Base-by-base conservation (phyloP, 2,329 filamentous ascomycete genomes). In the Ilyonectria mors-panacis region DNA sequence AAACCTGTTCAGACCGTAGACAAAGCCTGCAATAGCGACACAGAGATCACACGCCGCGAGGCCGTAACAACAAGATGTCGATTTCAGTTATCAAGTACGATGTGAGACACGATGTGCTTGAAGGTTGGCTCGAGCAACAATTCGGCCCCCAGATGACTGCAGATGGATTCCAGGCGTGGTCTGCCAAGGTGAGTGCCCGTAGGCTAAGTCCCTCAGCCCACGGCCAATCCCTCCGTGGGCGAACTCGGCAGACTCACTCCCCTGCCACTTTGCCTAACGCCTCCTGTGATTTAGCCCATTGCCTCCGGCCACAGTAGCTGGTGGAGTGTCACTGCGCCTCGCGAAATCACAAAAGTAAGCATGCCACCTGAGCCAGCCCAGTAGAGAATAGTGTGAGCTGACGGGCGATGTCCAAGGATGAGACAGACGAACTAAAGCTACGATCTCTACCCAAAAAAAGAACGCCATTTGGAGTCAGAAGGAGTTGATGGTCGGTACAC, bases 321-420 rank as follows among this genome's bases (percentile, higher is more conserved):
- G 4, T 63, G 60, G 60, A 53, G 56, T 8, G 53, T 63, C 4
- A 50, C 30, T 6, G 60, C 60, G 6, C 60, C 60, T 2, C 42
- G 44, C 3, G 30, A 33, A 30, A 57, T 63, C 30, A 48, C 60
- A 13, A n/a, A 17, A 9, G 60, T 63, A 51, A 35, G 59, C 21
- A 8, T 26, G 26, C 50, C 19, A n/a, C 23, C 50, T 56, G 7
- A 47, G 26, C 39, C 21, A 28, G 35, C 55, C 37, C n/a, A 37
- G 55, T 19, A 37, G 44, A 26, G 59, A 62, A 26, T 35, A 55
- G 17, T 2, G 54, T 26, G 2, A 23, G 3, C 23, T 62, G 26
- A 55, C 6, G 13, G 7, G 15, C 5, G 17, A 42, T 42, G 39
- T 6, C 17, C 39, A 42, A 42, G 39, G 39, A 42, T 42, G 39